Evolutionary conservation across 2,329 filamentous ascomycete species (phyloP).

Genomic region (Clarireedia hainanense): DNA sequence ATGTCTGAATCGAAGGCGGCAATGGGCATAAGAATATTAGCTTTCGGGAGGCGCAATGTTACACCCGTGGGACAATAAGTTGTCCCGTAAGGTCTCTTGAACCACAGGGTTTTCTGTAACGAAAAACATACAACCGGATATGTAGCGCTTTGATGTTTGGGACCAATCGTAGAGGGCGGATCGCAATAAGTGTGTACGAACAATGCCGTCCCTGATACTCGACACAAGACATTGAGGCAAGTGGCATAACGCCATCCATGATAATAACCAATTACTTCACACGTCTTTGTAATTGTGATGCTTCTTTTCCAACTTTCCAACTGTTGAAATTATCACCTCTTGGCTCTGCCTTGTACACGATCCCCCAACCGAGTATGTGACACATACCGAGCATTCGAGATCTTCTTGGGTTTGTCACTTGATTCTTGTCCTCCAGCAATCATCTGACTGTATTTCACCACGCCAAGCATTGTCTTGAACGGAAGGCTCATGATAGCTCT

Average conservation of each 20-base stretch:
- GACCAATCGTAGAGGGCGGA: background rate
- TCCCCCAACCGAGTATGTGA: conserved; percentile 7
- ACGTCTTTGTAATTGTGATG: background rate
- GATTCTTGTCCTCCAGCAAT: conserved; percentile 13
- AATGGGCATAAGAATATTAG: conserved; percentile 6
- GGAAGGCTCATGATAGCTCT: conserved; percentile 19
- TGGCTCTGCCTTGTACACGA: conserved; percentile 15
- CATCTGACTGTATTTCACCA: conserved; percentile 18
- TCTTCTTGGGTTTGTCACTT: conserved; percentile 11
- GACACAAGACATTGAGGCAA: background rate
- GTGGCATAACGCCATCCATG: background rate
- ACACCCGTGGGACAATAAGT: background rate
- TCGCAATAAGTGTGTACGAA: background rate
- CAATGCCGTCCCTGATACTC: background rate
- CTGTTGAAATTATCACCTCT: conserved; percentile 11
- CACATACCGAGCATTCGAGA: conserved; percentile 16
- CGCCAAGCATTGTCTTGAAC: conserved; percentile 16
- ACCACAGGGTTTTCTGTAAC: background rate
- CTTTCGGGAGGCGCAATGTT: background rate
- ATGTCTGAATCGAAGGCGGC: background rate
- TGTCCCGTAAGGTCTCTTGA: background rate
- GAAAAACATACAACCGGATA: background rate
- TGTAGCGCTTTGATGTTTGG: background rate
- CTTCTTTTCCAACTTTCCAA: conserved; percentile 1
- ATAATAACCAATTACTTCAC: background rate